Base-by-base conservation (phyloP, 441 rosid species). In the Adansonia madagascariensis region DNA sequence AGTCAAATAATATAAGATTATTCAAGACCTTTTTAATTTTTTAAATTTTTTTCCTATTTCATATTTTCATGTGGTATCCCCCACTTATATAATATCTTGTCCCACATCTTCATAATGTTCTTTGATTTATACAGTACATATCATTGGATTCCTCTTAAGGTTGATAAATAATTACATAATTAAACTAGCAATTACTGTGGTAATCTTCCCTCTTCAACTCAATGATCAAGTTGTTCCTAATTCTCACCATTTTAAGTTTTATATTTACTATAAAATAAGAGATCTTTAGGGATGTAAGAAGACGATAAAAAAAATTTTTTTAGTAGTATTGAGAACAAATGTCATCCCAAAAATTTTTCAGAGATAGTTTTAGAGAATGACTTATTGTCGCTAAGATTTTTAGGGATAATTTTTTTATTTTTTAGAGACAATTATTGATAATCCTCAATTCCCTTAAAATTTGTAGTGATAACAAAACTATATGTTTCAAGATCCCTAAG, bases 111-210 rank as follows among this genome's bases (percentile, higher is more conserved):
- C 35, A 75, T 73, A 41, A 56, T 67, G 46, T 63, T 78, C 56
- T 75, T 78, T 70, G 77, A 75, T 82, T 63, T 66, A 55, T 47
- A 35, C 63, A 49, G 65, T 56, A 15, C 73, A 35, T 35, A 35
- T 74, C 80, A 82, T 82, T 73, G 84, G 85, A 82, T 82, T 78
- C 82, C 83, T 69, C 76, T 80, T 56, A 62, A n/a, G 44, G 71
- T 77, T 74, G 46, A 74, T 22, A 14, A 73, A 7, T 4, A 39
- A 8, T 71, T 52, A 71, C 61, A 12, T 39, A 18, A 35, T 35
- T 35, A 35, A 55, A 50, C 18, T 22, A 24, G 64, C 59, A 61
- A 76, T 74, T 79, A 46, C 50, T 18, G 18, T 31, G 52, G 22
- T 47, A 44, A 43, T 62, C 62, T 72, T 53, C n/a, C 70, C 20